Conservation (phyloP, 331 rosid species). For the Ulmus americana region DNA sequence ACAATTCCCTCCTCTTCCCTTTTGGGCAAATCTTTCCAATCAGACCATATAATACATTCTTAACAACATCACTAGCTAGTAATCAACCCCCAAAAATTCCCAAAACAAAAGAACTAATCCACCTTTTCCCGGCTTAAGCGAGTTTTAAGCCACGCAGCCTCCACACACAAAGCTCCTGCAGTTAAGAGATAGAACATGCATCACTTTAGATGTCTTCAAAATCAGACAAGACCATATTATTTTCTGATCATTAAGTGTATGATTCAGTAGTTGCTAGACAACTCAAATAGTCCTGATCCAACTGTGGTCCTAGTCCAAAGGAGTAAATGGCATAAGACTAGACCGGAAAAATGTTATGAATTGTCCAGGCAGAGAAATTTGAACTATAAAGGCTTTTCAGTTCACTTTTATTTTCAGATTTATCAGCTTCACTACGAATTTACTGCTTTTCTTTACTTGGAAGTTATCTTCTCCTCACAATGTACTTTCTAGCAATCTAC, state of each 20-base stretch:
- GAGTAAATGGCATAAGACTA: neutral
- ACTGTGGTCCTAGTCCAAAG: neutral
- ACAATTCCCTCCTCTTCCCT: constrained; percentile 50
- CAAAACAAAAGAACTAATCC: constrained; percentile 20
- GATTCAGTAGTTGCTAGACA: neutral
- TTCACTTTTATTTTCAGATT: neutral
- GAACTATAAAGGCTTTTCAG: neutral
- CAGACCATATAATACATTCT: constrained; percentile 33
- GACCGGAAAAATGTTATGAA: neutral
- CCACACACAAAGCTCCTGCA: constrained; percentile 75
- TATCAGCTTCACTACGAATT: neutral
- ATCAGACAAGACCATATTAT: neutral
- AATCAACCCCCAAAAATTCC: constrained; percentile 28
- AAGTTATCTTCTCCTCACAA: neutral
- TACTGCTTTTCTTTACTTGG: neutral
- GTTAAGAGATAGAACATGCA: neutral
- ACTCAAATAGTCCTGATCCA: constrained; percentile 1
- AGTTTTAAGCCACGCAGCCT: constrained; percentile 53
- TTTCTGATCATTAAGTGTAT: neutral
- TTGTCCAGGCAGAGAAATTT: neutral
- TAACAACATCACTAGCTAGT: constrained; percentile 28
- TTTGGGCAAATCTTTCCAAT: constrained; percentile 19
- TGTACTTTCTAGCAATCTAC: neutral
- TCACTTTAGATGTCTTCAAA: neutral
- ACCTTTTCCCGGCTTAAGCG: constrained; percentile 13